These are phyloP conservation scores for Clonostachys rhizophaga DNA, from an alignment of 2,329 filamentous ascomycete genomes.

Conservation along the genomic window DNA sequence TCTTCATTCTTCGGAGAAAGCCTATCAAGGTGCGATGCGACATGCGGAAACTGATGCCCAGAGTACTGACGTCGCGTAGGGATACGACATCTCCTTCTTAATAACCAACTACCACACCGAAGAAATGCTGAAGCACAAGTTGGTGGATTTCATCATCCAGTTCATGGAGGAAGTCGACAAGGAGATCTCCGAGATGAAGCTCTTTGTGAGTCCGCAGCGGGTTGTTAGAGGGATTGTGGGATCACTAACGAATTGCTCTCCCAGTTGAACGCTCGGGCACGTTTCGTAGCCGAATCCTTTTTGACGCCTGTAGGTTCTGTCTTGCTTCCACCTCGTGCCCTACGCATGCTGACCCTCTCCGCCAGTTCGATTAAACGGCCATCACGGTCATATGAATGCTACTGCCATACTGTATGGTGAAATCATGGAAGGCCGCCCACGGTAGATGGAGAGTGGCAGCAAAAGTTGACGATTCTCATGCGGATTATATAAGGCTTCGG, in stretches of 20 bases:
- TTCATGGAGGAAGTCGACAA: constrained; percentile 99
- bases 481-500: no score
- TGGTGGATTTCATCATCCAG: constrained; percentile 98
- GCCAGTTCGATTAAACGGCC: constrained; percentile 23
- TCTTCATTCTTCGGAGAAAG: constrained; percentile 94
- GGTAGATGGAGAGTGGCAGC: no score
- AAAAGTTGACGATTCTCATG: no score
- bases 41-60: constrained; percentile 13
- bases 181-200: constrained; percentile 99
- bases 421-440: no score
- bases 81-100: constrained; percentile 97
- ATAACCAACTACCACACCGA: constrained; percentile 99
- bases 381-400: no score
- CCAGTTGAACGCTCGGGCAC: constrained; percentile 90
- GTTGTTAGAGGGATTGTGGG: no score
- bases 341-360: constrained; percentile 4
- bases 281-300: constrained; percentile 98
- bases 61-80: constrained; percentile 40
- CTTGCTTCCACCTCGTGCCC: neutral
- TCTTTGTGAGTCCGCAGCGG: constrained; percentile 69
- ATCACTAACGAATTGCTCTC: neutral
- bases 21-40: constrained; percentile 72
- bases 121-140: constrained; percentile 97
- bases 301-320: constrained; percentile 70
- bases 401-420: no score